Evolutionary conservation across 495 filamentous ascomycete genomes (phyloP).

Genomic region (Copromyces sp.): DNA sequence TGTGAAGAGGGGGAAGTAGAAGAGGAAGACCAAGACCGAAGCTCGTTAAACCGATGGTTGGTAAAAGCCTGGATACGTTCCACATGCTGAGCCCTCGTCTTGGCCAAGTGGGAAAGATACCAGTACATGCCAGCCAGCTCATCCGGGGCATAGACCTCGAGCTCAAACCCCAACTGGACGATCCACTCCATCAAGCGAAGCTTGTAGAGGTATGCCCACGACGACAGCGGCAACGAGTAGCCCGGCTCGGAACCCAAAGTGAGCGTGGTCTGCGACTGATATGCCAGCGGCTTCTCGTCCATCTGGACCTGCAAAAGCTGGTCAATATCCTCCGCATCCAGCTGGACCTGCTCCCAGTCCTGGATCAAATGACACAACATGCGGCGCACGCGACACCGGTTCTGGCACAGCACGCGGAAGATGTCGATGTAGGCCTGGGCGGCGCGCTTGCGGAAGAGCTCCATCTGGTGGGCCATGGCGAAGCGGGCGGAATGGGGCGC

Average conservation of each 20-base stretch:
- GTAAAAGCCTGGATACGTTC: slow-evolving; percentile 63
- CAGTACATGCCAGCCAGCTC: slow-evolving; percentile 88
- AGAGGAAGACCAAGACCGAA: slow-evolving; percentile 8
- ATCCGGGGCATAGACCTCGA: slow-evolving; percentile 77
- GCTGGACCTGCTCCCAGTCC: slow-evolving; percentile 78
- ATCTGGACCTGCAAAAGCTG: slow-evolving; percentile 54
- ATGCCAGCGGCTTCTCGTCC: slow-evolving; percentile 47
- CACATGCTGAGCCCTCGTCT: slow-evolving; percentile 47
- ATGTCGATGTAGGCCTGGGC: slow-evolving; percentile 73
- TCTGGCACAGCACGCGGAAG: slow-evolving; percentile 75
- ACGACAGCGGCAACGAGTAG: slow-evolving; percentile 58
- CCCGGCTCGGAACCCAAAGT: slow-evolving; percentile 29
- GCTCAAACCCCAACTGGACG: slow-evolving; percentile 90
- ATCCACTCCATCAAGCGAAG: slow-evolving; percentile 77
- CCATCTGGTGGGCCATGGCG: slow-evolving; percentile 65
- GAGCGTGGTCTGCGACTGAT: slow-evolving; percentile 10
- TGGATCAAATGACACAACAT: slow-evolving; percentile 70
- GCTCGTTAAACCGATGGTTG: slow-evolving; percentile 22
- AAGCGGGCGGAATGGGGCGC: slow-evolving; percentile 65
- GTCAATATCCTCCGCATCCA: slow-evolving; percentile 74
- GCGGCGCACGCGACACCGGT: slow-evolving; percentile 76
- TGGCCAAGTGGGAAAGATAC: slow-evolving; percentile 54
- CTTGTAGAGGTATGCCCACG: slow-evolving; percentile 86
- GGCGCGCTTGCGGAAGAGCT: slow-evolving; percentile 65
- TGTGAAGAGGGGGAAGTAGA: neutral